Evolutionary conservation across 352 stramenopile genomes (phyloP).

Genomic region (Globisporangium ultimum): DNA sequence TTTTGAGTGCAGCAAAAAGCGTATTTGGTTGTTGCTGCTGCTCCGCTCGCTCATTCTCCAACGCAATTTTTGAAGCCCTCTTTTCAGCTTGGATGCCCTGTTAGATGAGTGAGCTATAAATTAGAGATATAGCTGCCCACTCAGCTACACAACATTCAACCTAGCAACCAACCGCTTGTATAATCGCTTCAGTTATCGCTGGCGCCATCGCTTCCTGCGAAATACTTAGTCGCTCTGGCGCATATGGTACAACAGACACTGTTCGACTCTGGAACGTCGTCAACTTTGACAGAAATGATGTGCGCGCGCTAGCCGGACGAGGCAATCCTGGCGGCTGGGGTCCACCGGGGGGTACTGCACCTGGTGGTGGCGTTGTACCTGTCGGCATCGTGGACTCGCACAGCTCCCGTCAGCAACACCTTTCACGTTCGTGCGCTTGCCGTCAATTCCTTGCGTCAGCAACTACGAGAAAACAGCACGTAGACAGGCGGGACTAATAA

Average conservation of each 20-base stretch:
- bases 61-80: conserved; percentile 1
- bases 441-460: neutral
- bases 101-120: neutral
- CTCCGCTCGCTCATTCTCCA: neutral
- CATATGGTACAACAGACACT: conserved; percentile 59
- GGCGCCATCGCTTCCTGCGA: conserved; percentile 45
- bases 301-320: conserved; percentile 14
- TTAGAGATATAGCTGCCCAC: neutral
- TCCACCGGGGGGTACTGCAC: neutral
- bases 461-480: neutral
- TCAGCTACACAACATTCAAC: neutral
- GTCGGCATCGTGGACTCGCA: neutral
- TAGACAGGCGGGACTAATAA: neutral
- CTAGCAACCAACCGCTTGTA: conserved; percentile 25
- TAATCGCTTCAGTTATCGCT: conserved; percentile 39
- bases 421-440: neutral
- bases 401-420: neutral
- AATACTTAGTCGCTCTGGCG: conserved; percentile 64
- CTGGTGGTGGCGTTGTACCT: neutral
- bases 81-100: conserved; percentile 14
- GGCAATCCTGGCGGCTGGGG: neutral
- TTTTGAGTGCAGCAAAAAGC: conserved; percentile 56
- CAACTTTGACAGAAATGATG: conserved; percentile 49
- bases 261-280: conserved; percentile 35
- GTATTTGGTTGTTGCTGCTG: conserved; percentile 27